These are phyloP conservation scores for Plenodomus tracheiphilus DNA, from an alignment of 2,329 filamentous ascomycete genomes.

Conservation along the genomic window DNA sequence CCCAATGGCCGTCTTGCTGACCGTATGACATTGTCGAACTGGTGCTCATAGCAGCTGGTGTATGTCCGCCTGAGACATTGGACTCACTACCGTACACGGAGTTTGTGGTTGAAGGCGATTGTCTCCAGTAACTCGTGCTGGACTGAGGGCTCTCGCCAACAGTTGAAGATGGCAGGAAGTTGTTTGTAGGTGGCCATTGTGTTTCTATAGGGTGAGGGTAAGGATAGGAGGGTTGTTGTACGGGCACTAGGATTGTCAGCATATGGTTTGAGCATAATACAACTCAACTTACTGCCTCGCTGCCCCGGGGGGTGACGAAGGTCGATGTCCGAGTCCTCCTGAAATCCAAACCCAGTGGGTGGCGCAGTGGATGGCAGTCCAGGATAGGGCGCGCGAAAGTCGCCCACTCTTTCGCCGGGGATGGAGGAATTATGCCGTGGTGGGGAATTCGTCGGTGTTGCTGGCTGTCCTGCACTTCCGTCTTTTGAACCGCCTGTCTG, in stretches of 20 bases:
- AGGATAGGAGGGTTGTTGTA: constrained; percentile 38
- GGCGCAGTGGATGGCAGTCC: constrained; percentile 15
- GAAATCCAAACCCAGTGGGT: constrained; percentile 28
- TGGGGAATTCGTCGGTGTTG: constrained; percentile 55
- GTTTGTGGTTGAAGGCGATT: constrained; percentile 39
- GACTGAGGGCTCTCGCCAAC: constrained; percentile 39
- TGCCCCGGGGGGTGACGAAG: constrained; percentile 24
- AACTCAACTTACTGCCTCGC: constrained; percentile 30
- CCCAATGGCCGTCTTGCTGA: constrained; percentile 38
- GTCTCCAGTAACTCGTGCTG: constrained; percentile 39
- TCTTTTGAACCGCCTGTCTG: constrained; percentile 51
- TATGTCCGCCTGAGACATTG: constrained; percentile 39
- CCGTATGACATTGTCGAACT: constrained; percentile 43
- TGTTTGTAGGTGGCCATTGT: constrained; percentile 39
- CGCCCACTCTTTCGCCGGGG: constrained; percentile 34
- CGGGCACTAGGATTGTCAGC: constrained; percentile 32
- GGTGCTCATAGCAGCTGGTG: constrained; percentile 40
- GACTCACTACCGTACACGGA: constrained; percentile 43
- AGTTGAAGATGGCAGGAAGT: constrained; percentile 41
- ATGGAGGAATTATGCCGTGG: constrained; percentile 41
- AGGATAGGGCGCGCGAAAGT: constrained; percentile 35
- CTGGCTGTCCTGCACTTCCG: constrained; percentile 44
- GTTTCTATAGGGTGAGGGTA: constrained; percentile 43
- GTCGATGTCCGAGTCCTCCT: constrained; percentile 32
- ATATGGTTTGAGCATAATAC: neutral